Evolutionary conservation across 768 basidiomycete genomes (phyloP).

Genomic region (Exsudoporus frostii): DNA sequence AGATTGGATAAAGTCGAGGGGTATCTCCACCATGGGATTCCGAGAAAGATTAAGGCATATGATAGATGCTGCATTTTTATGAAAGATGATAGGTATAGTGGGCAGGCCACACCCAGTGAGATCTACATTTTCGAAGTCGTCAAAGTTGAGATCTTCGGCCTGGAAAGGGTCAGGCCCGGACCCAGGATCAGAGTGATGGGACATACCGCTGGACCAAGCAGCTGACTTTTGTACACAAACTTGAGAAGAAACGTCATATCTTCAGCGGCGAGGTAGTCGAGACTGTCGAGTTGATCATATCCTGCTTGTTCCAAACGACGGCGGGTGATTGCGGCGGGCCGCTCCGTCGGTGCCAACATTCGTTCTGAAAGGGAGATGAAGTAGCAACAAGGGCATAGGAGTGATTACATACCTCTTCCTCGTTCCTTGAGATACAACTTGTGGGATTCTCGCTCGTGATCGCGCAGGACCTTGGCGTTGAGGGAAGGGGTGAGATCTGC

Average conservation of each 20-base stretch:
- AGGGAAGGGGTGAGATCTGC: slow-evolving; percentile 60
- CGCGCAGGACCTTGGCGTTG: slow-evolving; percentile 51
- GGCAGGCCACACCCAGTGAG: slow-evolving; percentile 77
- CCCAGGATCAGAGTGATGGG: background rate
- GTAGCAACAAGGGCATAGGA: background rate
- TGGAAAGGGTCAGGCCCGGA: slow-evolving; percentile 28
- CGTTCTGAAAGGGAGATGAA: slow-evolving; percentile 55
- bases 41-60: slow-evolving; percentile 83
- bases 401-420: slow-evolving; percentile 56
- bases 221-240: slow-evolving; percentile 83
- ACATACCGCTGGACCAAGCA: slow-evolving; percentile 61
- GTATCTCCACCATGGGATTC: slow-evolving; percentile 95
- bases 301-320: slow-evolving; percentile 86
- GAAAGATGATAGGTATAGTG: slow-evolving; percentile 84
- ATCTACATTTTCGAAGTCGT: slow-evolving; percentile 75
- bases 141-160: slow-evolving; percentile 73
- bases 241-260: slow-evolving; percentile 83
- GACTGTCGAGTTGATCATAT: slow-evolving; percentile 75
- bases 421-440: slow-evolving; percentile 73
- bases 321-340: slow-evolving; percentile 80
- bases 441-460: slow-evolving; percentile 56
- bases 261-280: slow-evolving; percentile 72
- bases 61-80: slow-evolving; percentile 82
- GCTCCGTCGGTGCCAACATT: slow-evolving; percentile 73
- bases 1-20: slow-evolving; percentile 92